These are phyloP conservation scores for Mallotus repandus DNA, from an alignment of 441 rosid species.

Conservation along the genomic window DNA sequence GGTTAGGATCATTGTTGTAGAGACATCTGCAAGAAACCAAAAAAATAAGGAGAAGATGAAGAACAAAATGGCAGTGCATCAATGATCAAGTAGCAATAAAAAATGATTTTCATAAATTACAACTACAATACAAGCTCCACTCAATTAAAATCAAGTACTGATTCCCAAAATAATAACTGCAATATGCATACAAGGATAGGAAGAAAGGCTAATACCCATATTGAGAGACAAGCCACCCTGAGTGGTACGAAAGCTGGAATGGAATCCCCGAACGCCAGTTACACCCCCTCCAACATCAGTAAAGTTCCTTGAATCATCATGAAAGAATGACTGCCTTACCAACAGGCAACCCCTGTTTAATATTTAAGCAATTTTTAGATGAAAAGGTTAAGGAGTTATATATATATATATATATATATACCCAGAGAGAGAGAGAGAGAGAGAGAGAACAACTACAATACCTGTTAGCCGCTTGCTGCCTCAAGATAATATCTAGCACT, in stretches of 20 bases:
- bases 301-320: conserved; percentile 45
- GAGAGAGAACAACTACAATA: conserved; percentile 21
- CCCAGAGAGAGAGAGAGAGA: not conserved
- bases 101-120: not conserved
- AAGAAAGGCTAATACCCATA: conserved; percentile 48
- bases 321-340: conserved; percentile 88
- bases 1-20: conserved; percentile 70
- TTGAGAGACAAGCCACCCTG: conserved; percentile 84
- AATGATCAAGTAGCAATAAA: conserved; percentile 7
- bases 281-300: conserved; percentile 74
- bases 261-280: conserved; percentile 67
- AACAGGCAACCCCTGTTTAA: conserved; percentile 76
- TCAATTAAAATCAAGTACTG: not conserved
- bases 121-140: conserved; percentile 6
- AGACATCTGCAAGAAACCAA: conserved; percentile 48
- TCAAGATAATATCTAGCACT: conserved; percentile 71
- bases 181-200: not conserved
- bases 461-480: conserved; percentile 92
- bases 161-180: conserved; percentile 11
- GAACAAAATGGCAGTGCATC: conserved; percentile 3
- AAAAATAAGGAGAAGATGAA: not conserved
- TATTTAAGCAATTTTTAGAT: conserved; percentile 16
- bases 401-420: not conserved
- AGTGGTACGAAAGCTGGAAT: conserved; percentile 84
- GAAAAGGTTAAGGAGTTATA: conserved; percentile 11